Evolutionary conservation across 176 grass and related monocot species (phyloP).

Genomic region (Oryza meridionalis): DNA sequence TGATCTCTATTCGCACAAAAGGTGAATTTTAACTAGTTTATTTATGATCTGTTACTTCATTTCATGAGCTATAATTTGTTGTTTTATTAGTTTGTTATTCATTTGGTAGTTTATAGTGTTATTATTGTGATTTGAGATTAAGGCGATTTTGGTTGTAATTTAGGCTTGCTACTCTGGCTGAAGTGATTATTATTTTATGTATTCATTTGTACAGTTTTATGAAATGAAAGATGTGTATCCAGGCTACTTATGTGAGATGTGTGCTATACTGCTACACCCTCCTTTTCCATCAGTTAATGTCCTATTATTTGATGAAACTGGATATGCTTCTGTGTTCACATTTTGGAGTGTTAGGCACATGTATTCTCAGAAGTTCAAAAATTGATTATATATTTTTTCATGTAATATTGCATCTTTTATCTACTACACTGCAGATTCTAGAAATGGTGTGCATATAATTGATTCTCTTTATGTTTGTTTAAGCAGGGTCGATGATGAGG

Average conservation of each 20-base stretch:
- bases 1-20: slow-evolving; percentile 59
- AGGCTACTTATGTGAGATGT: neutral
- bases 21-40: slow-evolving; percentile 42
- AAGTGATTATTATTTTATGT: slow-evolving; percentile 20
- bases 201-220: neutral
- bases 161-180: neutral
- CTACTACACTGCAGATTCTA: slow-evolving; percentile 15
- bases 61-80: neutral
- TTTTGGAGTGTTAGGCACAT: neutral
- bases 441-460: slow-evolving; percentile 18
- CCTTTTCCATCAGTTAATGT: neutral
- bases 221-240: slow-evolving; percentile 4
- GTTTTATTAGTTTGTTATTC: neutral
- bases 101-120: neutral
- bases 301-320: neutral
- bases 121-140: neutral
- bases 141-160: neutral
- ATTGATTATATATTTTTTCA: neutral
- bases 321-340: neutral
- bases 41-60: slow-evolving; percentile 6
- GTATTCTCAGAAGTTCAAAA: slow-evolving; percentile 14
- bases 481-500: slow-evolving; percentile 80
- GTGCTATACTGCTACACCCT: neutral
- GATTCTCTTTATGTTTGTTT: slow-evolving; percentile 46
- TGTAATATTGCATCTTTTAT: neutral